Evolutionary conservation across 441 rosid genomes (phyloP).

Genomic region (Adansonia gregorii): DNA sequence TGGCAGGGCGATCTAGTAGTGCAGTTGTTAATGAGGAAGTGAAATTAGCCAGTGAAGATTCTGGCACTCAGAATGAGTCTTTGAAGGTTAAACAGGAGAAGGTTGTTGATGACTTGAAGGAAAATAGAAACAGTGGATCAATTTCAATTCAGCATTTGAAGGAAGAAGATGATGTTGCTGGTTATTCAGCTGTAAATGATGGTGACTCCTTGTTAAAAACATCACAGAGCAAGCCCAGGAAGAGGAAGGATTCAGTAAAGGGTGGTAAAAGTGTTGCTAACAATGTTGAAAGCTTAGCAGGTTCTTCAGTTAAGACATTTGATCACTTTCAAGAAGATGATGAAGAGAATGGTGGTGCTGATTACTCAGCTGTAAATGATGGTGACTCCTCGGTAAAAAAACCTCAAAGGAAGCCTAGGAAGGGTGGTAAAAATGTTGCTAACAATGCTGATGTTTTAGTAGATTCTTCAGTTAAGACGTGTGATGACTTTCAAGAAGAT

Average conservation of each 20-base stretch:
- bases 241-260: conserved; percentile 50
- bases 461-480: conserved; percentile 33
- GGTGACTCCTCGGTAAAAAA: conserved; percentile 41
- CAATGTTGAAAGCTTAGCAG: conserved; percentile 47
- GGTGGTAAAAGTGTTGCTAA: conserved; percentile 36
- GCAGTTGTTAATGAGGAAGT: conserved; percentile 39
- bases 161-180: conserved; percentile 48
- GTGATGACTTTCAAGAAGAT: conserved; percentile 54
- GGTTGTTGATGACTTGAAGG: conserved; percentile 40
- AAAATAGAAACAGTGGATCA: conserved; percentile 36
- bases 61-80: conserved; percentile 40
- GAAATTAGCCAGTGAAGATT: conserved; percentile 42
- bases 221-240: conserved; percentile 54
- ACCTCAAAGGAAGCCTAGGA: conserved; percentile 52
- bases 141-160: conserved; percentile 40
- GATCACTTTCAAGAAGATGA: conserved; percentile 62
- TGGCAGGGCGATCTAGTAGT: conserved; percentile 41
- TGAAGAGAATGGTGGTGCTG: conserved; percentile 32
- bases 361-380: conserved; percentile 39
- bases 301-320: conserved; percentile 37
- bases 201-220: conserved; percentile 42
- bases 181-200: conserved; percentile 39
- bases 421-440: conserved; percentile 38
- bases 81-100: conserved; percentile 45
- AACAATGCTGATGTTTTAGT: conserved; percentile 39